These are phyloP conservation scores for Corymbia calophylla DNA, from an alignment of 441 rosid genomes.

Conservation along the genomic window DNA sequence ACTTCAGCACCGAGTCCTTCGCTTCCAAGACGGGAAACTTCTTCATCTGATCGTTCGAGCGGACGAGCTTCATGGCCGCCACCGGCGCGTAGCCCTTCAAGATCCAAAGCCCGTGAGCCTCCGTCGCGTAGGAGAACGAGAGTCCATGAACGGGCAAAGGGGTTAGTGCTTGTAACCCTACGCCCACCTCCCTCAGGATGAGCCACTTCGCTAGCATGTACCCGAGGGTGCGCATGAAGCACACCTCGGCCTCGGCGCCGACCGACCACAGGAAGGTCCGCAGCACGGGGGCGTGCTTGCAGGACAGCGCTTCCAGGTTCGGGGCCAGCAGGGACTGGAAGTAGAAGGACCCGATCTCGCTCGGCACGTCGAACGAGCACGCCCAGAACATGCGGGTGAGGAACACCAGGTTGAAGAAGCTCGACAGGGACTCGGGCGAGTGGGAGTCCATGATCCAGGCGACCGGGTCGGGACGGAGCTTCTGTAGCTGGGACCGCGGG, in stretches of 20 bases:
- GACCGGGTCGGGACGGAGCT: slow-evolving; percentile 60
- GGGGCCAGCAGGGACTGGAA: slow-evolving; percentile 51
- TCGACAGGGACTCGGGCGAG: slow-evolving; percentile 66
- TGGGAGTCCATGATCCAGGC: slow-evolving; percentile 83
- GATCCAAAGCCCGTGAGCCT: slow-evolving; percentile 78
- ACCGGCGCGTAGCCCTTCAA: slow-evolving; percentile 65
- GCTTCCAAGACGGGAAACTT: slow-evolving; percentile 39
- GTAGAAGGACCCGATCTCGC: slow-evolving; percentile 64
- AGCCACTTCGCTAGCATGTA: slow-evolving; percentile 74
- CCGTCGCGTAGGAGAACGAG: slow-evolving; percentile 55
- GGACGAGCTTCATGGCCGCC: slow-evolving; percentile 44
- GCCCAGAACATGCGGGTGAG: slow-evolving; percentile 72
- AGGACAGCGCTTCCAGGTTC: slow-evolving; percentile 33
- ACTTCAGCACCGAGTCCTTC: slow-evolving; percentile 58
- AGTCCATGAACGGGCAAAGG: slow-evolving; percentile 19
- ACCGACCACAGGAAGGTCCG: slow-evolving; percentile 42
- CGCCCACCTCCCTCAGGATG: slow-evolving; percentile 54
- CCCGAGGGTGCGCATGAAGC: slow-evolving; percentile 66
- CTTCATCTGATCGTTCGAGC: slow-evolving; percentile 12
- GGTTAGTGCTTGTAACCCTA: slow-evolving; percentile 35
- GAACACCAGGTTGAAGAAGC: slow-evolving; percentile 56
- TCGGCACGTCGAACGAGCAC: slow-evolving; percentile 59
- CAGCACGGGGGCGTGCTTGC: slow-evolving; percentile 39
- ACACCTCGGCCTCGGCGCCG: slow-evolving; percentile 68
- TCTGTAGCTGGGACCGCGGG: slow-evolving; percentile 50